Evolutionary conservation across 1,284 basidiomycete species (phyloP), one percentile per base, ranked within the genome.

Genomic region (Amylostereum areolatum): DNA sequence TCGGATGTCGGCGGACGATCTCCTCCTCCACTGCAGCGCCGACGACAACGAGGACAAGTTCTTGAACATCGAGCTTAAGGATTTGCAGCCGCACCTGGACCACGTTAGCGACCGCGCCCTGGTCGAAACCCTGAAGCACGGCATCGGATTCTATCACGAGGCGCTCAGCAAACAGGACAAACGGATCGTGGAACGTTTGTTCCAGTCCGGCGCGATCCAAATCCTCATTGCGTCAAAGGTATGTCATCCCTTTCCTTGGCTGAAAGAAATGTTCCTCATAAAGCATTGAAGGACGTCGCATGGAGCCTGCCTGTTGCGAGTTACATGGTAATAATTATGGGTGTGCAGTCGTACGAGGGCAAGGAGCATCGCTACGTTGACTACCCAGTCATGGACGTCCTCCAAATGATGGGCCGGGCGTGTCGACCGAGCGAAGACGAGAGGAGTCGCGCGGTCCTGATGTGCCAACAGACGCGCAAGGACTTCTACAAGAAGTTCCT

Each of bases 401-500:
- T 99, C 2, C 95, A 99, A 63, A 99, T 99, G 96, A 97, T 99
- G 82, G 97, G 97, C 39, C 81, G 88, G 24, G 95, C 96, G 1
- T 97, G 94, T 63, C 82, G 93, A 29, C 93, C 96, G 12, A 70
- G 72, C 43, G 83, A 92, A 53, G 95, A 97, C 59, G 82, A 87
- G 9, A 85, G 84, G 49, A 93, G 89, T 57, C 87, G 92, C 18
- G 97, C 94, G 62, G 86, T 99, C 6, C 72, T 99, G 45, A 96
- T 99, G 89, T 94, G 92, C 62, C 96, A 99, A 62, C 90, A 96
- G 63, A 97, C 92, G 2, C 80, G 95, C 45, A 95, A 97, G 66
- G 93, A 97, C 64, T 98, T 96, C 66, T 98, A 97, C 78, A 97
- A 96, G 71, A 99, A 99, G 69, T 98, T 99, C 80, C 69, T 99